Conservation (phyloP, 306 rosid species). For the Quercus suber region DNA sequence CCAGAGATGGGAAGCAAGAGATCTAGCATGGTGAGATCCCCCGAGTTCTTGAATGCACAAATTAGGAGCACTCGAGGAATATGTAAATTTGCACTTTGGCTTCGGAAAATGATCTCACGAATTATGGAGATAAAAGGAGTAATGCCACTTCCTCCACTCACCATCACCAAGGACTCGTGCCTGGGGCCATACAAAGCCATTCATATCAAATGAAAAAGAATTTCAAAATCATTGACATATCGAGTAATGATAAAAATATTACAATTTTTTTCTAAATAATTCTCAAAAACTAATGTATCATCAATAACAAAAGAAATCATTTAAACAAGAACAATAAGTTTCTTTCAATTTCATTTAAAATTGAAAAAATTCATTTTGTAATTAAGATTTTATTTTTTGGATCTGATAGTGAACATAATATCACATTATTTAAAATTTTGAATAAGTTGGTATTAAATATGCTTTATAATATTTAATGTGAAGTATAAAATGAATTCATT, state of each 20-base stretch:
- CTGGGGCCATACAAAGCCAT: slow-evolving; percentile 9
- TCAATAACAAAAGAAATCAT: too few relatives aligned
- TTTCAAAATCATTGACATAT: background rate
- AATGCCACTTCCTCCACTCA: slow-evolving; percentile 69
- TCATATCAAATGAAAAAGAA: background rate
- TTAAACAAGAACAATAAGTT: too few relatives aligned
- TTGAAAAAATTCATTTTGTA: too few relatives aligned
- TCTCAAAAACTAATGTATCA: too few relatives aligned
- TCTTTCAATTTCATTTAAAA: too few relatives aligned
- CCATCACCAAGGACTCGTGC: slow-evolving; percentile 42
- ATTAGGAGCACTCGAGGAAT: slow-evolving; percentile 32
- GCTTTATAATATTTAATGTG: too few relatives aligned
- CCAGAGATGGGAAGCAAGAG: slow-evolving; percentile 40
- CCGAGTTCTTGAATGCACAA: slow-evolving; percentile 49
- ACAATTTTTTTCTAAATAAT: background rate
- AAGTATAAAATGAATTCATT: too few relatives aligned
- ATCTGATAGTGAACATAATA: too few relatives aligned
- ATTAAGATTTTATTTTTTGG: too few relatives aligned
- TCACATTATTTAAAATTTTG: too few relatives aligned
- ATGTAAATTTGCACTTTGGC: slow-evolving; percentile 24
- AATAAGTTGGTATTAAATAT: too few relatives aligned
- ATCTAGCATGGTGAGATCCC: slow-evolving; percentile 42
- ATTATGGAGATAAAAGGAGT: slow-evolving; percentile 65
- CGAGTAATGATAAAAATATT: background rate
- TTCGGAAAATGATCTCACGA: slow-evolving; percentile 52